Conservation (phyloP, 352 stramenopile genomes). For the Thalassiosira mediterranea region DNA sequence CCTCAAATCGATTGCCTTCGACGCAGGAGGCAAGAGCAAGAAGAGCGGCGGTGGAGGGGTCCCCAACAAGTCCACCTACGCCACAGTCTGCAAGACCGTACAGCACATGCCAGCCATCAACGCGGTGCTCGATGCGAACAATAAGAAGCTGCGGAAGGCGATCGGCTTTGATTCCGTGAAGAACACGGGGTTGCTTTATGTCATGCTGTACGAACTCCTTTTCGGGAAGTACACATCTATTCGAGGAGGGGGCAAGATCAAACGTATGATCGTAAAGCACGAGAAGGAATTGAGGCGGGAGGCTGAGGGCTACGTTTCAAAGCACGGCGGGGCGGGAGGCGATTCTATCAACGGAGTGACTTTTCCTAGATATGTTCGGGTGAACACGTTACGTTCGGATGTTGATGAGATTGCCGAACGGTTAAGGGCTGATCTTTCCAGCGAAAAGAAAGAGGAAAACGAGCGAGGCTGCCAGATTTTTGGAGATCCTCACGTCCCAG, state of each 20-base stretch:
- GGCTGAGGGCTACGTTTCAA: conserved; percentile 28
- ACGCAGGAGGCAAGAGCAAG: conserved; percentile 20
- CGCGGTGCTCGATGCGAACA: conserved; percentile 33
- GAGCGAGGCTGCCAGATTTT: conserved; percentile 54
- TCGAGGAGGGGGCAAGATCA: conserved; percentile 74
- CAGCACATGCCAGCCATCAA: conserved; percentile 46
- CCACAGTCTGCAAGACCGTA: conserved; percentile 48
- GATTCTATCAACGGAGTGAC: neutral
- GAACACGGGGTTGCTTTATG: conserved; percentile 72
- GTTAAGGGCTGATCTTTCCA: no score
- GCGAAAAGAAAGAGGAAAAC: no score
- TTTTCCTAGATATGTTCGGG: conserved; percentile 89
- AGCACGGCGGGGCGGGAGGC: neutral
- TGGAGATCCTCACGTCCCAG: conserved; percentile 87
- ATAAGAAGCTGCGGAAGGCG: conserved; percentile 36
- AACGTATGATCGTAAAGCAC: conserved; percentile 74
- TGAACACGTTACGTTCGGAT: conserved; percentile 89
- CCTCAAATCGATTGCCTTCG: conserved; percentile 52
- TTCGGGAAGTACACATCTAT: conserved; percentile 78
- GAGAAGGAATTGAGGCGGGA: conserved; percentile 51
- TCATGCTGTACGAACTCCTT: conserved; percentile 81
- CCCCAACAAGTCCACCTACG: conserved; percentile 41
- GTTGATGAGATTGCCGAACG: conserved; percentile 75
- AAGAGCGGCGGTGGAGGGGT: conserved; percentile 10
- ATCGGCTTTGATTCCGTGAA: conserved; percentile 38